These are phyloP conservation scores for Biancaea sappan DNA, from an alignment of 306 rosid species.

Conservation along the genomic window DNA sequence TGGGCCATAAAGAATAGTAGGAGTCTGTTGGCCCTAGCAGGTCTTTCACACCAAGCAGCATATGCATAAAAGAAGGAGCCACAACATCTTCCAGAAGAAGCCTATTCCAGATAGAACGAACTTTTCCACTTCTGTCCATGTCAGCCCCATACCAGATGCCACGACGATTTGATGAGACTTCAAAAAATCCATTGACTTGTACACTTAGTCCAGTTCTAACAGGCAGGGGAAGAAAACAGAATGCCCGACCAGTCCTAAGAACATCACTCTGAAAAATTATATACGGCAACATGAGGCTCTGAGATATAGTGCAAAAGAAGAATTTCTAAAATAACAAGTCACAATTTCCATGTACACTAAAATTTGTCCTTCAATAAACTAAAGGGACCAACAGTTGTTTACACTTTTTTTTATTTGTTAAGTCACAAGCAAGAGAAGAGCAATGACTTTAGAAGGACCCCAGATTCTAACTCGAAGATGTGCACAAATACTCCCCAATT, in stretches of 20 bases:
- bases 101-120: constrained; percentile 94
- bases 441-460: constrained; percentile 8
- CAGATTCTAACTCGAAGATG: constrained; percentile 25
- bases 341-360: constrained; percentile 18
- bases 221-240: constrained; percentile 96
- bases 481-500: constrained; percentile 15
- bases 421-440: constrained; percentile 12
- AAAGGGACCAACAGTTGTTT: neutral
- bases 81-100: constrained; percentile 88
- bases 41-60: constrained; percentile 69
- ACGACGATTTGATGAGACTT: constrained; percentile 96
- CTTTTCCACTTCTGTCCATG: constrained; percentile 97
- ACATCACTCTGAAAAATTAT: constrained; percentile 62
- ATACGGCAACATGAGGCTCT: constrained; percentile 42
- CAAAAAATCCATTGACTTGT: constrained; percentile 96
- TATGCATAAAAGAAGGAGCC: constrained; percentile 76
- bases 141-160: constrained; percentile 99
- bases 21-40: constrained; percentile 63
- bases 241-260: constrained; percentile 83
- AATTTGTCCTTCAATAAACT: constrained; percentile 26
- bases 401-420: neutral
- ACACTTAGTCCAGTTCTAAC: constrained; percentile 88
- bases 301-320: constrained; percentile 22
- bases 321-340: constrained; percentile 26
- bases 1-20: constrained; percentile 89